These are phyloP conservation scores for Clathrus columnatus DNA, from an alignment of 768 basidiomycete genomes.

Conservation along the genomic window DNA sequence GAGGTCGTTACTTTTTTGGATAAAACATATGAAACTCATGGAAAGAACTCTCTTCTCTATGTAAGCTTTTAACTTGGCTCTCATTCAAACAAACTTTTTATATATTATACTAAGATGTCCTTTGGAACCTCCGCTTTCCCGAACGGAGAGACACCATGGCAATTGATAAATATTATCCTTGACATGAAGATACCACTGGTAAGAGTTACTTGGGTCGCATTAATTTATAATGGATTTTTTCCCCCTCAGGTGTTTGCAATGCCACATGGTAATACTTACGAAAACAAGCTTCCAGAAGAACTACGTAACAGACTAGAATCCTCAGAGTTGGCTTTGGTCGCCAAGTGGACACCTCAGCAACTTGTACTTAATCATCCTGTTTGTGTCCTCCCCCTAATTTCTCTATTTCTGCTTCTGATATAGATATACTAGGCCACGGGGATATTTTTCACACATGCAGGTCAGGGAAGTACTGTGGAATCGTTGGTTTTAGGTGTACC, in stretches of 20 bases:
- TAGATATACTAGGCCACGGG: background rate
- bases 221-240: background rate
- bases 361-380: conserved; percentile 18
- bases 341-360: conserved; percentile 20
- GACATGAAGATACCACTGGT: background rate
- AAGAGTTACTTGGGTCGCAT: background rate
- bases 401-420: background rate
- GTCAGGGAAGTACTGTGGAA: background rate
- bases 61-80: background rate
- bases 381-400: background rate
- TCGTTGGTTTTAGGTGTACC: background rate
- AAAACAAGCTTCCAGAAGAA: background rate
- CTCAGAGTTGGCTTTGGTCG: conserved; percentile 15
- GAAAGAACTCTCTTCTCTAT: background rate
- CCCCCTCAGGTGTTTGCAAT: background rate
- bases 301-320: background rate
- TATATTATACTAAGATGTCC: background rate
- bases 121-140: background rate
- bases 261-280: background rate
- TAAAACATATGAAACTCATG: background rate
- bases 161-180: background rate
- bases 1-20: background rate
- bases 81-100: background rate
- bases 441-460: background rate
- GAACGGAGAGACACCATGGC: background rate